Evolutionary conservation across 495 filamentous ascomycete genomes (phyloP), one percentile per base, ranked within the genome.

Genomic region (Neurospora intermedia): DNA sequence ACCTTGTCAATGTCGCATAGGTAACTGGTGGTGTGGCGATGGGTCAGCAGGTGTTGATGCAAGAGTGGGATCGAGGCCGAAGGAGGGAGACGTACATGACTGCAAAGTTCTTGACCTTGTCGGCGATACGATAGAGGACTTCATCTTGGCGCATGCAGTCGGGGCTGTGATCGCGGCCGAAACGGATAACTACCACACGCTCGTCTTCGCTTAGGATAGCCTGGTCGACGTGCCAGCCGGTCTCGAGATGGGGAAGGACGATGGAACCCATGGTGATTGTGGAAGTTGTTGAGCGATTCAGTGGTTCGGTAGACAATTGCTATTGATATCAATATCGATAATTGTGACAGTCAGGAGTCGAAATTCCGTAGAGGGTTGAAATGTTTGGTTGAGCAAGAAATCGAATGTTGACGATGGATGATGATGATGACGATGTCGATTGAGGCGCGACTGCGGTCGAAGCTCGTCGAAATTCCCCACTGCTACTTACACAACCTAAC

Each of bases 201-300:
- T 98, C 96, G 76, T 97, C 94, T 82, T 99, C 96, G 75, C 73
- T 77, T 43, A 70, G 78, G 43, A 77, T 77, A 16, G 92, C 93
- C 83, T 97, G 94, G 84, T 97, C 94, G 73, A 97, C 93, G 77
- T 97, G 94, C 95, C 96, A 98, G 75, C 94, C 96, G 15, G 93
- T 96, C 72, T 89, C 87, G 43, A 99, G 88, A 83, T 99, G 96
- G 23, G 96, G 96, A 16, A 99, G 88, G 16, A 98, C 93, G 71
- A 98, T 92, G 71, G 94, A 97, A 78, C 94, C 93, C 92, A 96
- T 97, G 70, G 20, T 77, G 73, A 15, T 16, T 45, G 15, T 42
- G 15, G 39, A 59, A 20, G 8, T 18, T 11, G 15, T 66, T 3
- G 6, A 35, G 23, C 13, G 13, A 18, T 16, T 62, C 23, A 23